Percentiles rank a stretch among this genome's conserved stretches.
phyloP scores from a whole-genome alignment of 768 basidiomycete genomes.

The Rubroboletus pulcherrimus region DNA sequence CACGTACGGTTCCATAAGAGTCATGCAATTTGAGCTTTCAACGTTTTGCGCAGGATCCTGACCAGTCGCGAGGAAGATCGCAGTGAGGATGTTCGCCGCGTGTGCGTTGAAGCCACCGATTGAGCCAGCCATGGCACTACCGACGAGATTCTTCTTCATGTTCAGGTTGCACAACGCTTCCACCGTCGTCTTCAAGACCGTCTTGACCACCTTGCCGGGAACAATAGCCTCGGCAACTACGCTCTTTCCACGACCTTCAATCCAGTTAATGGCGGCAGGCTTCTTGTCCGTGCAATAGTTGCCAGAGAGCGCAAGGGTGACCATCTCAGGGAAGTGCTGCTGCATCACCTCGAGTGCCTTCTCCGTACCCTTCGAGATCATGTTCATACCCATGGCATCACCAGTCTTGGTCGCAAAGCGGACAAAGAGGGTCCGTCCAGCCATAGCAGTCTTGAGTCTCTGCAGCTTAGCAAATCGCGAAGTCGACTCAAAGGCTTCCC shows the following conservation, averaged over 20 bases:
- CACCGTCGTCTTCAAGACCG: conserved; percentile 94
- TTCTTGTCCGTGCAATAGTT: conserved; percentile 99
- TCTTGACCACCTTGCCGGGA: conserved; percentile 83
- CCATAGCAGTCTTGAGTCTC: conserved; percentile 82
- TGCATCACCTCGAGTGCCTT: conserved; percentile 82
- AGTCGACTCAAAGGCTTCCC: conserved; percentile 89
- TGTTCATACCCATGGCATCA: conserved; percentile 99
- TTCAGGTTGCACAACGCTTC: conserved; percentile 86
- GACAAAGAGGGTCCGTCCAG: conserved; percentile 89
- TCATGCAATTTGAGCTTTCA: conserved; percentile 97
- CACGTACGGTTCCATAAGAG: conserved; percentile 93
- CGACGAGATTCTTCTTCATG: conserved; percentile 94
- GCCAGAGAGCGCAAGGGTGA: conserved; percentile 84
- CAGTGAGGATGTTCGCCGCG: conserved; percentile 95
- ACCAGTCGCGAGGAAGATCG: conserved; percentile 92
- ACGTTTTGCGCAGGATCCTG: conserved; percentile 99
- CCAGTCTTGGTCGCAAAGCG: conserved; percentile 94
- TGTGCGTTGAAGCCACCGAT: conserved; percentile 99
- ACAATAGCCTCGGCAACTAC: conserved; percentile 95
- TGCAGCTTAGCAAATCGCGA: conserved; percentile 88
- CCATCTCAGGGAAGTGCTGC: conserved; percentile 84
- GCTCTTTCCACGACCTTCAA: conserved; percentile 96
- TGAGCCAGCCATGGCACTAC: conserved; percentile 97
- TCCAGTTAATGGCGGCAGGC: conserved; percentile 99
- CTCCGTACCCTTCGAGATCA: conserved; percentile 98